Conservation (phyloP, 768 basidiomycete genomes). For the Lepiota venenata region DNA sequence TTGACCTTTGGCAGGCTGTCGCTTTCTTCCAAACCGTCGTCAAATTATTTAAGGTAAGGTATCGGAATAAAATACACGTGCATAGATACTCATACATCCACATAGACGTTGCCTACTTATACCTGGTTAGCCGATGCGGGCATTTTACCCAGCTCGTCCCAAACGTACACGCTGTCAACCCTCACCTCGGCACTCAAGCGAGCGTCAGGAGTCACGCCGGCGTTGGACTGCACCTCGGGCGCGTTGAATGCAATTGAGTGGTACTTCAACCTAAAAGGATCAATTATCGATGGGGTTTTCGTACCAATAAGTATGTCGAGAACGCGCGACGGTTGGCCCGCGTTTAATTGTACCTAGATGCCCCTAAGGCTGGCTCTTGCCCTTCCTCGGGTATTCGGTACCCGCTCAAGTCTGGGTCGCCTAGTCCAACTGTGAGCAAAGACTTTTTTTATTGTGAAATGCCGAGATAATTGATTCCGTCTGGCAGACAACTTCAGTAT, state of each 20-base stretch:
- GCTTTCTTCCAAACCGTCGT: slow-evolving; percentile 62
- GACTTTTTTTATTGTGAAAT: not conserved
- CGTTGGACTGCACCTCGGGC: slow-evolving; percentile 28
- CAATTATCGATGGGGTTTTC: slow-evolving; percentile 64
- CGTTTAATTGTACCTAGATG: slow-evolving; percentile 31
- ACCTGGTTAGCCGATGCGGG: slow-evolving; percentile 68
- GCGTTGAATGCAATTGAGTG: slow-evolving; percentile 43
- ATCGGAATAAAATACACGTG: slow-evolving; percentile 27
- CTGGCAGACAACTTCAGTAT: slow-evolving; percentile 4
- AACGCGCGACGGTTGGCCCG: not conserved
- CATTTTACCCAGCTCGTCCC: slow-evolving; percentile 61
- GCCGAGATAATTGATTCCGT: not conserved
- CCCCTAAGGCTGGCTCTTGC: slow-evolving; percentile 48
- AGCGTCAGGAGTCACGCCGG: slow-evolving; percentile 50
- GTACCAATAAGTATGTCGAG: slow-evolving; percentile 48
- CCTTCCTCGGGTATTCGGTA: slow-evolving; percentile 58
- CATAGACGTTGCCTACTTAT: slow-evolving; percentile 65
- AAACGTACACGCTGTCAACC: slow-evolving; percentile 54
- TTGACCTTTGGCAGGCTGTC: slow-evolving; percentile 46
- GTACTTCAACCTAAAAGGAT: slow-evolving; percentile 65
- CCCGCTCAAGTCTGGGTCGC: slow-evolving; percentile 45
- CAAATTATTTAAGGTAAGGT: slow-evolving; percentile 48
- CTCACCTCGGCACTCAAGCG: slow-evolving; percentile 52
- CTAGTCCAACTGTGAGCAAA: slow-evolving; percentile 27
- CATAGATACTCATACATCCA: slow-evolving; percentile 3